Evolutionary conservation across 2,329 filamentous ascomycete genomes (phyloP), one percentile per base, ranked within the genome.

Genomic region (Trichoderma pleuroti): DNA sequence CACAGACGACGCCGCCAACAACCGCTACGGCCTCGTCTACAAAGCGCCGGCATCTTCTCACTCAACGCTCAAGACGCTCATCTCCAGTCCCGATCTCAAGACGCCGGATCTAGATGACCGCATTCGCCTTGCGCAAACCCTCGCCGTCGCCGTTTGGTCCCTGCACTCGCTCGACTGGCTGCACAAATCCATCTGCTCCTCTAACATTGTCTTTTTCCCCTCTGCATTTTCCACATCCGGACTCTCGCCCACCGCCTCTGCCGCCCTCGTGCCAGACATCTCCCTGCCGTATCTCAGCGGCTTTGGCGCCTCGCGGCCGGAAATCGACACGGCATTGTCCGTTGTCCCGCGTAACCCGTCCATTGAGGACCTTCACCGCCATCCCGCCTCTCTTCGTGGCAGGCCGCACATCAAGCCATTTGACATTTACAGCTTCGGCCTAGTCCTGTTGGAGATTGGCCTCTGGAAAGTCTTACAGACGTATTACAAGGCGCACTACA

Each of bases 81-180:
- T 84, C 69, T 72, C 78, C 56, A 79, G 77, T 73, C 72, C 77
- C 12, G 81, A 82, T 70, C 78, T 83, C 70, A 81, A 82, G 54
- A 83, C 82, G 14, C 84, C 83, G 3, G 82, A 84, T 69, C 80
- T 85, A n/a, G 78, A 81, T 67, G 81, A 82, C 69, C 79, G 82
- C 18, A 79, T 85, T 57, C 76, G 73, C 24, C 80, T 85, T 2
- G 84, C 83, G 4, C 76, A 79, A 30, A 82, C 78, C 4, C 79
- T 86, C 24, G 81, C 82, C 32, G 78, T 84, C 21, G 81, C 83
- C 2, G 75, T 85, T 11, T 84, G 83, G 80, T 84, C 83, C 18
- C 81, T 86, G n/a, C 85, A 87, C 74, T 84, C 84, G 1, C 81
- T 87, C 46, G 85, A 86, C 75, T 87, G 85, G 85, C 80, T 87